A percentile compares a stretch with the other conserved stretches of the same genome.
Conservation (phyloP, 345 rosid genomes). For the Rhodomyrtus tomentosa region DNA sequence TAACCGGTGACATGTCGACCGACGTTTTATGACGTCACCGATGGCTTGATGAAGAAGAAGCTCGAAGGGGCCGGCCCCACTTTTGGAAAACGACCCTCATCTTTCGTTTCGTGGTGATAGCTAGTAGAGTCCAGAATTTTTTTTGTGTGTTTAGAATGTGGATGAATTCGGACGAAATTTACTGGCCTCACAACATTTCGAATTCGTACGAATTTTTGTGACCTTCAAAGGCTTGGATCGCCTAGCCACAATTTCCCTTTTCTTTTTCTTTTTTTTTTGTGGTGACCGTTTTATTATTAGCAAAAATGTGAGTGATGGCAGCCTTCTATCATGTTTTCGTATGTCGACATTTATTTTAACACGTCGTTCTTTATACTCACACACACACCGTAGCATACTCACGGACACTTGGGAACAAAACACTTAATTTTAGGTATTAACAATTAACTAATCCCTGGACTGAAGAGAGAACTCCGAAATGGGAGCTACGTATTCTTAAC, state of each 20-base stretch:
- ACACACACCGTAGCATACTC: fast-evolving
- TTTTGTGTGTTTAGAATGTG: neutral
- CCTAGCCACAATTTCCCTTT: neutral
- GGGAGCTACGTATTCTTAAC: too few relatives aligned
- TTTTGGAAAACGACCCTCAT: neutral
- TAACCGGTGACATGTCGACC: neutral
- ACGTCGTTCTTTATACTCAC: too few relatives aligned
- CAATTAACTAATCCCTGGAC: too few relatives aligned
- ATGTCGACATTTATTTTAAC: too few relatives aligned
- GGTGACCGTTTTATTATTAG: neutral
- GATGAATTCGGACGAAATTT: neutral
- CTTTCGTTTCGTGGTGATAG: neutral
- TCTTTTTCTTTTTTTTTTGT: too few relatives aligned
- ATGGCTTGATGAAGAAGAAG: neutral
- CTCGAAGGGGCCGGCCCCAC: neutral
- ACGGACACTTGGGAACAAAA: too few relatives aligned
- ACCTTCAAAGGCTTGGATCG: neutral
- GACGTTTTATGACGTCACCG: neutral
- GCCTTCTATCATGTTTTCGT: neutral
- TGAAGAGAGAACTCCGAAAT: too few relatives aligned
- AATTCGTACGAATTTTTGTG: neutral
- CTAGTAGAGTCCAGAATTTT: neutral
- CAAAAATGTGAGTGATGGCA: neutral
- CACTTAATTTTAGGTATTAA: too few relatives aligned
- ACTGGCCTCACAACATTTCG: neutral